Evolutionary conservation across 768 basidiomycete species (phyloP).

Genomic region (Suillus bovinus): DNA sequence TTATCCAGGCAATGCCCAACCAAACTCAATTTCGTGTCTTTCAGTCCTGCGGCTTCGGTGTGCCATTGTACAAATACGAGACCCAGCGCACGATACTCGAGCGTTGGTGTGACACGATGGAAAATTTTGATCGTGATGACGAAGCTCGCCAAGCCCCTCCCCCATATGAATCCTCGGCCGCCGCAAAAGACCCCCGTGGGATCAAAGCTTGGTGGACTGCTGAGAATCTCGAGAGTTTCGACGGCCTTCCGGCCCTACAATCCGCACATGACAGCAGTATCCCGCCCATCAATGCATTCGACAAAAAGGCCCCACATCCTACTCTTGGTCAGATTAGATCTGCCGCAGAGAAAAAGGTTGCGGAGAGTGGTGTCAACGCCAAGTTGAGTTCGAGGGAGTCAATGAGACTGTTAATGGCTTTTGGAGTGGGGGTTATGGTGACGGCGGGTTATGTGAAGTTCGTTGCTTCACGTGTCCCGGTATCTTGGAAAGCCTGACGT

Average conservation of each 20-base stretch:
- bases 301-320: slow-evolving; percentile 15
- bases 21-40: not conserved
- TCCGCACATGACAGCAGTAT: slow-evolving; percentile 26
- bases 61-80: slow-evolving; percentile 61
- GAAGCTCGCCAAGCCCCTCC: not conserved
- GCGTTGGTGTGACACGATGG: slow-evolving; percentile 45
- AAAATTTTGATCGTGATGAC: slow-evolving; percentile 38
- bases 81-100: slow-evolving; percentile 55
- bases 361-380: not conserved
- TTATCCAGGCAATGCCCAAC: not conserved
- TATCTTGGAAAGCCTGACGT: not conserved
- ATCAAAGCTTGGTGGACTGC: slow-evolving; percentile 56
- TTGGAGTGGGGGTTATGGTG: slow-evolving; percentile 29
- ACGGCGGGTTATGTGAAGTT: slow-evolving; percentile 18
- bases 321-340: not conserved
- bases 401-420: slow-evolving; percentile 25
- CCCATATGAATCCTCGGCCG: slow-evolving; percentile 8
- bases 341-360: not conserved
- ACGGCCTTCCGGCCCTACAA: slow-evolving; percentile 54
- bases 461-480: not conserved
- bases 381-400: not conserved
- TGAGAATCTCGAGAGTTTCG: slow-evolving; percentile 52
- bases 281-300: slow-evolving; percentile 23
- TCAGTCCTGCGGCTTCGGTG: slow-evolving; percentile 67
- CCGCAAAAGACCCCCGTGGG: slow-evolving; percentile 35